Conservation (phyloP, 345 rosid genomes). For the Raphanus raphanistrum region DNA sequence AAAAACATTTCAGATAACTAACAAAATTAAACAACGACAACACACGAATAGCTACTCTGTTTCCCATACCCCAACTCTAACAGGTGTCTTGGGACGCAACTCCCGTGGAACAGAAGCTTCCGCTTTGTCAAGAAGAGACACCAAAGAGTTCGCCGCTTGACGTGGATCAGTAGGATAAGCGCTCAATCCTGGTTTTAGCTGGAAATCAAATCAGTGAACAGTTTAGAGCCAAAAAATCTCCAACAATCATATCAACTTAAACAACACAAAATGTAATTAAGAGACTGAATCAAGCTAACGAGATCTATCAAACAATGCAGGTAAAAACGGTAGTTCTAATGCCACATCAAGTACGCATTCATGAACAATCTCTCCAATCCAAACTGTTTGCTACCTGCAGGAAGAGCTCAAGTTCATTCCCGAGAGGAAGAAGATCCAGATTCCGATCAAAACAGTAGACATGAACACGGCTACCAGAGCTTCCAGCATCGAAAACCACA, state of each 20-base stretch:
- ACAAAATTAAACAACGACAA: not conserved
- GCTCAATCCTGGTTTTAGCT: slow-evolving; percentile 78
- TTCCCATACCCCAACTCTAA: slow-evolving; percentile 86
- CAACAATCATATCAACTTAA: not conserved
- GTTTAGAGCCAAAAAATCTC: not conserved
- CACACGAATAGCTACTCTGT: not conserved
- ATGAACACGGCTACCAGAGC: slow-evolving; percentile 31
- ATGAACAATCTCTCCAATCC: not conserved
- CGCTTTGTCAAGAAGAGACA: slow-evolving; percentile 78
- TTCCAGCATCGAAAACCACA: not conserved
- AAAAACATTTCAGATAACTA: not conserved
- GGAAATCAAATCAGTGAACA: not conserved
- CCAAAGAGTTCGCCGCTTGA: slow-evolving; percentile 69
- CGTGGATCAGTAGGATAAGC: slow-evolving; percentile 71
- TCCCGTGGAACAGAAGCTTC: slow-evolving; percentile 79
- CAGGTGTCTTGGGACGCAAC: slow-evolving; percentile 81
- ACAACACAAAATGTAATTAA: not conserved
- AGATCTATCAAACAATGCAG: not conserved
- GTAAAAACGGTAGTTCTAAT: too few species aligned
- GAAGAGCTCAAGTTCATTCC: slow-evolving; percentile 1
- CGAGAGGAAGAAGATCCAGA: not conserved
- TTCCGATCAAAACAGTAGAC: not conserved
- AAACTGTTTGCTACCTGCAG: not conserved
- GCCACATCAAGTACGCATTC: too few species aligned
- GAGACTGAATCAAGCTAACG: not conserved